These are phyloP conservation scores for Desmodesmus armatus DNA, from an alignment of 139 green algal genomes.

Conservation along the genomic window DNA sequence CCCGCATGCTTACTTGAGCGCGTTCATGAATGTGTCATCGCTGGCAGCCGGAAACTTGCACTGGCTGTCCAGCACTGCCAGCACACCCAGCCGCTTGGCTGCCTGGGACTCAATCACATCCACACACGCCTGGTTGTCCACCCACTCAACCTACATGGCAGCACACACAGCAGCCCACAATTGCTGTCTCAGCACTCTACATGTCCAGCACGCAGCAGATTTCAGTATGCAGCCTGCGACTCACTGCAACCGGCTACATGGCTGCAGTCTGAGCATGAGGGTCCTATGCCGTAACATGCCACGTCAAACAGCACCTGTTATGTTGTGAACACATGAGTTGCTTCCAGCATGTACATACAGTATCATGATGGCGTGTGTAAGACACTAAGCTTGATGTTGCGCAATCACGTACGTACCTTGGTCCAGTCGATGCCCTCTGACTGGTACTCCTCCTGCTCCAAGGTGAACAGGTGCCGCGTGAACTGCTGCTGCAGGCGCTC, in stretches of 20 bases:
- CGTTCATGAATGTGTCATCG: constrained; percentile 67
- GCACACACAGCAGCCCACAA: not conserved
- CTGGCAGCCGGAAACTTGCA: constrained; percentile 88
- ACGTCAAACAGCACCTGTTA: no score
- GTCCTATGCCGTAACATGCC: no score
- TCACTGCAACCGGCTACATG: no score
- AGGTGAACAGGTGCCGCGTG: constrained; percentile 92
- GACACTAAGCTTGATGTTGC: no score
- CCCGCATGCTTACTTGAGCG: no score
- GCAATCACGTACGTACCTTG: no score
- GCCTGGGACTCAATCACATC: constrained; percentile 88
- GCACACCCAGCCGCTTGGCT: constrained; percentile 83
- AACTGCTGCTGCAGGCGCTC: constrained; percentile 99
- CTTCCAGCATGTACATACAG: no score
- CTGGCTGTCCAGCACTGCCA: constrained; percentile 93
- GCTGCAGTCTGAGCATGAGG: no score
- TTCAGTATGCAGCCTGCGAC: no score
- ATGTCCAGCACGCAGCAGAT: not conserved
- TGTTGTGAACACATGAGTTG: no score
- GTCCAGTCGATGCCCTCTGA: constrained; percentile 96
- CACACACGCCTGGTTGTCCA: constrained; percentile 98
- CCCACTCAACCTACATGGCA: constrained; percentile 84
- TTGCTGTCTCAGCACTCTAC: not conserved
- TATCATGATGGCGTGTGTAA: no score
- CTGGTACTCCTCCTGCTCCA: constrained; percentile 97